Evolutionary conservation across 1,284 basidiomycete species (phyloP).

Genomic region (Vanrija sp.): DNA sequence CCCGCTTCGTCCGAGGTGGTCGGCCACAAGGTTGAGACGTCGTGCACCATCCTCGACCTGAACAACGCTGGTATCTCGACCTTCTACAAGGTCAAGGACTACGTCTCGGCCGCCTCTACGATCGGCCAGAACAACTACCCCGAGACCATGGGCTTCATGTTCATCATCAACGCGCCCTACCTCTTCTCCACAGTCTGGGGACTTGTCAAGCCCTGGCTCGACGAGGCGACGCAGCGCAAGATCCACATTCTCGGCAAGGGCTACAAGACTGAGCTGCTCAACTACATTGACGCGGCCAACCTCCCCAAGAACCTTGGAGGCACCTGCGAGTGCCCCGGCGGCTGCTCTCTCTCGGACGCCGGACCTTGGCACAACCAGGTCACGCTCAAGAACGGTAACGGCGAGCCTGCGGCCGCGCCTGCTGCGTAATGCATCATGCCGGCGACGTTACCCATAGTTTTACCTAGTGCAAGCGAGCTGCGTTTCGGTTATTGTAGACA

Average conservation of each 20-base stretch:
- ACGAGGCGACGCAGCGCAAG: slow-evolving; percentile 90
- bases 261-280: slow-evolving; percentile 63
- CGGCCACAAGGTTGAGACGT: slow-evolving; percentile 92
- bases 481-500: neutral
- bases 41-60: slow-evolving; percentile 96
- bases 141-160: slow-evolving; percentile 94
- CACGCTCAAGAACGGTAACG: neutral
- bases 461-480: neutral
- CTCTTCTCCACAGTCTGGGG: slow-evolving; percentile 86
- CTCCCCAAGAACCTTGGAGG: slow-evolving; percentile 85
- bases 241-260: slow-evolving; percentile 72
- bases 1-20: slow-evolving; percentile 67
- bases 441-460: too few species aligned
- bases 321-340: slow-evolving; percentile 68
- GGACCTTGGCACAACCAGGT: slow-evolving; percentile 77
- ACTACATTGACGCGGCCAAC: slow-evolving; percentile 78
- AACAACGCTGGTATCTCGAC: slow-evolving; percentile 72
- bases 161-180: slow-evolving; percentile 92
- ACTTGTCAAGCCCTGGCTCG: slow-evolving; percentile 89
- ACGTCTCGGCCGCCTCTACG: slow-evolving; percentile 71
- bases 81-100: slow-evolving; percentile 91
- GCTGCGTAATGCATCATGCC: neutral
- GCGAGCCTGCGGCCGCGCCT: neutral
- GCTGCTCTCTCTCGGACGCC: slow-evolving; percentile 83
- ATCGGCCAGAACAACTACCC: slow-evolving; percentile 92